Evolutionary conservation across 257 asterid species (phyloP).

Genomic region (Solanum bukasovii): DNA sequence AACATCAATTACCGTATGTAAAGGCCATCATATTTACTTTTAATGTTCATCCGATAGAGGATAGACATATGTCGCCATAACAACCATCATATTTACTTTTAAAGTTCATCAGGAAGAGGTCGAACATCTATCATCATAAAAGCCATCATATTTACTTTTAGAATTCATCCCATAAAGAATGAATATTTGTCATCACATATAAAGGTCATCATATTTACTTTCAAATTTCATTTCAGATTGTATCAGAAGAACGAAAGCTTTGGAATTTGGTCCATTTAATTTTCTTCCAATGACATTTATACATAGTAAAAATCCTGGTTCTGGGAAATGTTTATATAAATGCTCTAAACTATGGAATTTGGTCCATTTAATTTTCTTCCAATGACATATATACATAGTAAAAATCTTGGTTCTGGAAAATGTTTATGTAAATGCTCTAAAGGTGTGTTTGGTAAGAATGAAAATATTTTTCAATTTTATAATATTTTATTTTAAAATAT

Average conservation of each 20-base stretch:
- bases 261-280: neutral
- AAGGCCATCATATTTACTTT: too few species aligned
- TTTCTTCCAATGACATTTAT: neutral
- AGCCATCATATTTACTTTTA: neutral
- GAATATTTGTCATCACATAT: neutral
- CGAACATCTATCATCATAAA: too few species aligned
- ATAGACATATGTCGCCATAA: neutral
- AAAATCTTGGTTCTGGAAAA: neutral
- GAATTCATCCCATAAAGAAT: neutral
- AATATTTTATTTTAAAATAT: neutral
- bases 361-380: neutral
- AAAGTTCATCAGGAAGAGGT: too few species aligned
- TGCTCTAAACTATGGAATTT: neutral
- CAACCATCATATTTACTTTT: neutral
- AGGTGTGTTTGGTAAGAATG: neutral
- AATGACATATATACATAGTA: neutral
- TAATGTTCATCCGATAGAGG: neutral
- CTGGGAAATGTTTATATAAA: neutral
- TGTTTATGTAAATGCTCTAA: neutral
- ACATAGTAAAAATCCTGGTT: neutral
- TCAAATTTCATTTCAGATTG: neutral
- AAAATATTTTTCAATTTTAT: neutral
- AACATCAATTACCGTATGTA: too few species aligned
- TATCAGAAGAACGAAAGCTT: neutral
- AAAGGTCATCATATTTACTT: too few species aligned